Evolutionary conservation across 768 basidiomycete species (phyloP), one percentile per base, ranked within the genome.

Genomic region (Lyophyllum decastes): DNA sequence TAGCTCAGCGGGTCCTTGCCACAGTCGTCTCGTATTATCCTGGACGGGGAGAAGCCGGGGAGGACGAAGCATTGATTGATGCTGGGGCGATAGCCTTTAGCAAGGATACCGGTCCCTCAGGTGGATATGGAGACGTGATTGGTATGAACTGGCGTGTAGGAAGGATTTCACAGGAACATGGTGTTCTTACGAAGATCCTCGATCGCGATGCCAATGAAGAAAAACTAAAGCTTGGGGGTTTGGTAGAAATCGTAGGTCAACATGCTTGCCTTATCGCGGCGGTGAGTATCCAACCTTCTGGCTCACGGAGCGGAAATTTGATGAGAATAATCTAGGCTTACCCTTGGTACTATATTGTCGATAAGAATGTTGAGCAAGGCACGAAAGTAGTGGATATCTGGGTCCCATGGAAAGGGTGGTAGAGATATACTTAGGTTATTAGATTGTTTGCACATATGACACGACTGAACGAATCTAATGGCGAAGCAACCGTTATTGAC

Each of bases 381-480:
- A 73, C 71, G 35, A 77, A 80, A 38, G 85, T 93, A 8, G 84
- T 87, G 19, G 92, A 94, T 70, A 75, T 94, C 26, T 94, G 93
- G 93, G 86, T 93, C 44, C 84, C 92, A 7, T 93, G 92, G 90
- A 95, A 94, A 71, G 92, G 92, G 0, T 94, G 93, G 93, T 95
- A 76, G 66, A 54, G 26, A 19, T 27, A 47, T 47, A 47, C 24
- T 22, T 26, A 19, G 40, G 12, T 17, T 19, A 19, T 41, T 11
- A 43, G 17, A 30, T n/a, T n/a, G n/a, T n/a, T n/a, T n/a, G n/a
- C n/a, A n/a, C n/a, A n/a, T n/a, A n/a, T n/a, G n/a, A n/a, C n/a
- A n/a, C n/a, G n/a, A n/a, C n/a, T n/a, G n/a, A n/a, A n/a, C n/a
- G n/a, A n/a, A n/a, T n/a, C n/a, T n/a, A n/a, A n/a, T n/a, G n/a